phyloP scores from a whole-genome alignment of 2,329 filamentous ascomycete species.

The Blumeria hordei region DNA sequence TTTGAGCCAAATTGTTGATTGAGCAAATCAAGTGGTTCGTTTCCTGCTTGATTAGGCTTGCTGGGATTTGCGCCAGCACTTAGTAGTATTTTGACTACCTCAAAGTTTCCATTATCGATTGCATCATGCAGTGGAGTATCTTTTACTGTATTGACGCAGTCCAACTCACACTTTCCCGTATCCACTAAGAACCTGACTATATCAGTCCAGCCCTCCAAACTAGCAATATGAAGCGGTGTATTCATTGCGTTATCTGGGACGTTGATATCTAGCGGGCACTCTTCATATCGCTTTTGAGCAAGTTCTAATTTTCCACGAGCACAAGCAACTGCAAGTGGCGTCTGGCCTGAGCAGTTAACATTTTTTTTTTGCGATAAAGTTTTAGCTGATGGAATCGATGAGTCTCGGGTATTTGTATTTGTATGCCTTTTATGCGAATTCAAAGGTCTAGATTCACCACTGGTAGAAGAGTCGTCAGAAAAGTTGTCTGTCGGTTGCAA shows the following conservation, averaged over 20 bases:
- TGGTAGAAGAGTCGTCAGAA: constrained; percentile 40
- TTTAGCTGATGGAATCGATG: constrained; percentile 41
- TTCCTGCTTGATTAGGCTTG: constrained; percentile 73
- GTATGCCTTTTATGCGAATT: constrained; percentile 32
- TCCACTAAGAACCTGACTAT: constrained; percentile 74
- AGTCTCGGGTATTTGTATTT: constrained; percentile 30
- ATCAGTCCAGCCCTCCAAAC: constrained; percentile 62
- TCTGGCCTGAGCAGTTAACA: constrained; percentile 80
- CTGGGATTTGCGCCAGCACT: constrained; percentile 77
- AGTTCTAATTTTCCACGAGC: constrained; percentile 61
- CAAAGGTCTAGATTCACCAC: constrained; percentile 33
- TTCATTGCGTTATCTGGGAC: constrained; percentile 89
- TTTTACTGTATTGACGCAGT: constrained; percentile 56
- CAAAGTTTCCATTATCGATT: constrained; percentile 81
- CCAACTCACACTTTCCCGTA: constrained; percentile 41
- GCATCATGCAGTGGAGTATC: constrained; percentile 92
- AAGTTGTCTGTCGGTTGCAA: constrained; percentile 37
- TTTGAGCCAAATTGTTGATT: constrained; percentile 29
- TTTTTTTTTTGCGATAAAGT: constrained; percentile 59
- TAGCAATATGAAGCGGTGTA: constrained; percentile 79
- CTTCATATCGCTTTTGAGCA: constrained; percentile 42
- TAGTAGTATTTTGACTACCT: constrained; percentile 65
- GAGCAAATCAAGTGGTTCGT: constrained; percentile 73
- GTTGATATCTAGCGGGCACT: constrained; percentile 72
- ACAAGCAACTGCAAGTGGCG: constrained; percentile 70